Evolutionary conservation across 106 monocot species (phyloP), one percentile per base, ranked within the genome.

Genomic region (Phalaenopsis aphrodite): DNA sequence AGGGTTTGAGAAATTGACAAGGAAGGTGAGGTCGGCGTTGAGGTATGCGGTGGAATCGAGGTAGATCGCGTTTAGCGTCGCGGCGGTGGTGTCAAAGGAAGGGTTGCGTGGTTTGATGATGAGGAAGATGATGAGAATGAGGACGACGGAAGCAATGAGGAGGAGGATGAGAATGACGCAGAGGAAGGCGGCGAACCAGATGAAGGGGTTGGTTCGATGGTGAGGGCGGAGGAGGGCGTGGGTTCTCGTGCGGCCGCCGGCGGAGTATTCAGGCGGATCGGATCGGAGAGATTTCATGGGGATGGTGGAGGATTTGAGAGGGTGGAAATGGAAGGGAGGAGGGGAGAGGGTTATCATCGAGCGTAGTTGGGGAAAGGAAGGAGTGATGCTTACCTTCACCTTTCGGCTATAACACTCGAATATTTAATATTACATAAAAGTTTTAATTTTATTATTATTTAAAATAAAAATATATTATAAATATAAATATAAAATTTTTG

Each of bases 1-100:
- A 8, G 98, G 98, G 56, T 98, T 98, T 71, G 94, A 81, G 88
- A 98, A 89, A 86, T 98, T 98, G 77, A 87, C 90, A 2, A 94
- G 85, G 78, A 98, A 72, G 36, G 92, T 88, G 87, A 98, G 48
- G 84, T 98, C 98, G 41, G 82, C 77, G 78, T 94, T 98, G 82
- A 89, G 49, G 86, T 84, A 91, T 17, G 84, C 37, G 4, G 98
- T 82, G 3, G 90, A 81, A 84, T 91, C 90, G 81, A 98, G 55
- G 84, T 94, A 94, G 80, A 94, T 57, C 83, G 76, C 74, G 86
- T 98, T 98, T 41, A 98, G 92, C 77, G 76, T 87, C 1, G 92
- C 98, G 75, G 36, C 74, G 67, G 85, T 16, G 56, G 84, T 83
- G 41, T 98, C 90, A 81, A 94, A 92, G 11, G 41, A 39, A 1